A percentile compares a stretch with the other conserved stretches of the same genome.
Evolutionary conservation across 2,329 filamentous ascomycete species (phyloP).

Genomic region (Fusarium veterinarium): DNA sequence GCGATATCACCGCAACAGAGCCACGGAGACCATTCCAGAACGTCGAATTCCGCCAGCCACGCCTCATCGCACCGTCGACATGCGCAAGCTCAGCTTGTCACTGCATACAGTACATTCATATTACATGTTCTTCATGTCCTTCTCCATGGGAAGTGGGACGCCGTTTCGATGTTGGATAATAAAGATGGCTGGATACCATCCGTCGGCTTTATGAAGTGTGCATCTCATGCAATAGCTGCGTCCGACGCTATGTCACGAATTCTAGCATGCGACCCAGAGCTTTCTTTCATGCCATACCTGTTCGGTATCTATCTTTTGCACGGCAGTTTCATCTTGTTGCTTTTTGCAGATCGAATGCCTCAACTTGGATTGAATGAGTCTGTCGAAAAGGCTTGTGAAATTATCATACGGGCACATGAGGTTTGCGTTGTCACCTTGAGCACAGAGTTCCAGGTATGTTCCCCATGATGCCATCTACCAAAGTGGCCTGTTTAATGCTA

Average conservation of each 20-base stretch:
- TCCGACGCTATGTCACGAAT: slow-evolving; percentile 2
- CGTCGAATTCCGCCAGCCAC: background rate
- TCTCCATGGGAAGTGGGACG: background rate
- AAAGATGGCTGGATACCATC: slow-evolving; percentile 4
- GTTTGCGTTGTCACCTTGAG: background rate
- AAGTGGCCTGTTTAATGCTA: accelerated
- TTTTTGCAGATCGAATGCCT: slow-evolving; percentile 1
- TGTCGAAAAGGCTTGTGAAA: background rate
- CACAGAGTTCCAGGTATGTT: background rate
- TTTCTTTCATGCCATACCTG: background rate
- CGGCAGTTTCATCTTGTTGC: background rate
- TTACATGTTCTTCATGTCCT: background rate
- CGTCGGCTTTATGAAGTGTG: background rate
- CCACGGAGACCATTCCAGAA: background rate
- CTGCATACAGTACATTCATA: slow-evolving; percentile 2
- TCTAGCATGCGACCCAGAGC: background rate
- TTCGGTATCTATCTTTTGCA: slow-evolving; percentile 2
- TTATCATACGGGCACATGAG: background rate
- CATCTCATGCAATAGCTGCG: background rate
- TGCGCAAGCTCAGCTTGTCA: background rate
- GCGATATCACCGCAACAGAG: background rate
- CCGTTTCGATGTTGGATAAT: background rate
- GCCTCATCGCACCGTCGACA: background rate
- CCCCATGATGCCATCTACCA: accelerated
- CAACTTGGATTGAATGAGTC: background rate